Evolutionary conservation across 2,329 filamentous ascomycete genomes (phyloP), one percentile per base, ranked within the genome.

Genomic region (Dichotomopilus funicola): DNA sequence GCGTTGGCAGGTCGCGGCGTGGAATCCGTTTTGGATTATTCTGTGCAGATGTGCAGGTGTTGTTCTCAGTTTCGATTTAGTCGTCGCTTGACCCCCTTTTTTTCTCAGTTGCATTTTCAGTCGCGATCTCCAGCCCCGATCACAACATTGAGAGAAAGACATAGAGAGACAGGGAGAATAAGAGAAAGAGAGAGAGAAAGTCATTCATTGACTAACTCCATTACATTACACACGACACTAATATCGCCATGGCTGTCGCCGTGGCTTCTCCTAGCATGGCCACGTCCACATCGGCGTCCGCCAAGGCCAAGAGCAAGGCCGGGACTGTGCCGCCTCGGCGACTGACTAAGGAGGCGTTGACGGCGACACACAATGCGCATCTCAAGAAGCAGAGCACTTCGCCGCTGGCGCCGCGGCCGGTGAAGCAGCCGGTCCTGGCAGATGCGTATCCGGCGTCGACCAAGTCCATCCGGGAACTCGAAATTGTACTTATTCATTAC

Each of bases 381-480:
- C 53, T 66, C 36, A 59, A 63, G 52, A 64, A 61, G 48, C 65
- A 66, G 41, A 55, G 62, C 13, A 60, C 57, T 41, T 54, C 58
- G n/a, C 59, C 61, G 6, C 49, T 63, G 42, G 60, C 61, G n/a
- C 61, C 64, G 40, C 61, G 66, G 31, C 62, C 65, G 1, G 66
- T 68, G 37, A 68, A 67, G 61, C 66, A 68, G 50, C 63, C 65
- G 1, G 49, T 63, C 38, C 34, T 67, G 49, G 9, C 54, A 0
- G 61, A 66, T 13, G 64, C 65, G 2, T 68, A 68, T 35, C 60
- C 64, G 27, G 64, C 66, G 6, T 67, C 64, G 6, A 62, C 59
- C 6, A 60, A 59, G 45, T 66, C 66, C 0, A 67, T 68, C 36
- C 51, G 60, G 36, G 65, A 68, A 37, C 56, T 68, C 4, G 62